Conservation (phyloP, 2,329 filamentous ascomycete genomes). For the Fusarium gaditjirri region DNA sequence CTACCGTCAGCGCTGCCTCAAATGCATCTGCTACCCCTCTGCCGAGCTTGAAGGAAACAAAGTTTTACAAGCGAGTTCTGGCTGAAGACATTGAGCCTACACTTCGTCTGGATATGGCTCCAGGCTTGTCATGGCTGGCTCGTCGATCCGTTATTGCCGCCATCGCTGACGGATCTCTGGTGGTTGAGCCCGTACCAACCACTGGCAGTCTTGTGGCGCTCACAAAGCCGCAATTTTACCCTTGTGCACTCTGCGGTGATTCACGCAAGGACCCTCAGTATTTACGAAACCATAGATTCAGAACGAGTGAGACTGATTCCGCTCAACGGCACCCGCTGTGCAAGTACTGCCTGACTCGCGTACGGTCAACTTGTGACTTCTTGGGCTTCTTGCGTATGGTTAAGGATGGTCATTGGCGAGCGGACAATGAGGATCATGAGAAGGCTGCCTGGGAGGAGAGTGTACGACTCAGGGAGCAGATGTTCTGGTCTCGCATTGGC, state of each 20-base stretch:
- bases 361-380: conserved; percentile 92
- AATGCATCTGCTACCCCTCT: conserved; percentile 49
- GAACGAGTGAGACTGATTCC: conserved; percentile 85
- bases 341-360: conserved; percentile 83
- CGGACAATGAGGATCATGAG: conserved; percentile 84
- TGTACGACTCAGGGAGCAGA: conserved; percentile 86
- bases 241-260: conserved; percentile 92
- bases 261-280: conserved; percentile 75
- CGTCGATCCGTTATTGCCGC: conserved; percentile 84
- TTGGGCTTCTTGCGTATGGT: conserved; percentile 91
- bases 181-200: conserved; percentile 87
- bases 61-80: conserved; percentile 91
- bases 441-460: conserved; percentile 95
- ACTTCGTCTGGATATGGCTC: conserved; percentile 86
- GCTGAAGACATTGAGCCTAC: conserved; percentile 96
- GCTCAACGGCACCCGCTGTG: conserved; percentile 92
- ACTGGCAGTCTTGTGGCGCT: conserved; percentile 61
- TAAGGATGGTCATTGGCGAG: conserved; percentile 90
- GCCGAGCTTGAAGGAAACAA: conserved; percentile 84
- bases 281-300: conserved; percentile 85
- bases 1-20: conserved; percentile 59
- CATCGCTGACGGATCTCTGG: conserved; percentile 84
- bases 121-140: conserved; percentile 92
- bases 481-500: conserved; percentile 96
- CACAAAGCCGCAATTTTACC: conserved; percentile 66